These are phyloP conservation scores for Fagopyrum esculentum DNA, from an alignment of 148 eudicot species.

Conservation along the genomic window DNA sequence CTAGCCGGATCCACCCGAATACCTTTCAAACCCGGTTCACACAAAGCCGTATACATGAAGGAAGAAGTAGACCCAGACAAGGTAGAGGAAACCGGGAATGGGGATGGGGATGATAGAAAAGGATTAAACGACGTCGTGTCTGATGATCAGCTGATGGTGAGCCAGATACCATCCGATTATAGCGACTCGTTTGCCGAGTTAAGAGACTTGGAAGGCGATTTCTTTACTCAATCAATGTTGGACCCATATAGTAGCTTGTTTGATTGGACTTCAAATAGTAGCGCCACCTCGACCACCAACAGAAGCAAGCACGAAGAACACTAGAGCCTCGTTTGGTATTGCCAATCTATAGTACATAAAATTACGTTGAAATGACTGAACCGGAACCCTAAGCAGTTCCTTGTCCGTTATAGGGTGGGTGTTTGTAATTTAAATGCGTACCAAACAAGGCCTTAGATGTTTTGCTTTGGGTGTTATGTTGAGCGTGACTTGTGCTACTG, in stretches of 20 bases:
- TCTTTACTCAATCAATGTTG: neutral
- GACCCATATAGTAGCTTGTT: neutral
- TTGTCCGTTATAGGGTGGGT: neutral
- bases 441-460: neutral
- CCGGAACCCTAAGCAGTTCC: too few relatives aligned
- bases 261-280: neutral
- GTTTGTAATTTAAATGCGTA: neutral
- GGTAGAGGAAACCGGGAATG: slow-evolving; percentile 17
- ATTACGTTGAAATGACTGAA: too few relatives aligned
- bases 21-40: neutral
- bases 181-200: slow-evolving; percentile 41
- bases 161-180: slow-evolving; percentile 11
- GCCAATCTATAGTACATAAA: too few relatives aligned
- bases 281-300: neutral
- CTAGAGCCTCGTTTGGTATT: neutral
- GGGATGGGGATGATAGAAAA: slow-evolving; percentile 19
- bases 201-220: slow-evolving; percentile 37
- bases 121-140: slow-evolving; percentile 13
- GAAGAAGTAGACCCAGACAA: neutral
- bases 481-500: slow-evolving; percentile 8
- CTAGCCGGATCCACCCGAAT: slow-evolving; percentile 69
- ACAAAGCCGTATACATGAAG: neutral
- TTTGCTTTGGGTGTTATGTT: slow-evolving; percentile 2
- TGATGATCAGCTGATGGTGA: slow-evolving; percentile 1
- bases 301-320: neutral